Conservation (phyloP, 495 filamentous ascomycete species). For the Aspergillus haitiensis region DNA sequence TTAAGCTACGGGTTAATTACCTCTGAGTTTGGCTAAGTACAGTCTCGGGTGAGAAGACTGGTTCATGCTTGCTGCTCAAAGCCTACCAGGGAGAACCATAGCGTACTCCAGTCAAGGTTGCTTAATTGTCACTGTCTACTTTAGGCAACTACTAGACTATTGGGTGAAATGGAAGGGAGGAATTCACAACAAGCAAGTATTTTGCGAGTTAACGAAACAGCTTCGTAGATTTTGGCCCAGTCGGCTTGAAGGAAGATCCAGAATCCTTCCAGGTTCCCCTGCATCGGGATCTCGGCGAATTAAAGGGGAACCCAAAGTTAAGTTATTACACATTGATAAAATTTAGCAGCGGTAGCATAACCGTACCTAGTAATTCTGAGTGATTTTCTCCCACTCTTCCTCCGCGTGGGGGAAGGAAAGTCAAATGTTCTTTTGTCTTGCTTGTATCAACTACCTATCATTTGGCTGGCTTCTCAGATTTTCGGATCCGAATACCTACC, state of each 20-base stretch:
- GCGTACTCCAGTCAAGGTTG: not conserved
- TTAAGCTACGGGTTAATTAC: no score
- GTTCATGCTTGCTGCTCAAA: not conserved
- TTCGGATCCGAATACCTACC: not conserved
- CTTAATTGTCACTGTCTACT: not conserved
- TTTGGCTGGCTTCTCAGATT: no score
- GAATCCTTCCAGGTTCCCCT: conserved; percentile 11
- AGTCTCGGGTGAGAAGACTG: no score
- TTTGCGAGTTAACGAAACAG: not conserved
- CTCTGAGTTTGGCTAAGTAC: no score
- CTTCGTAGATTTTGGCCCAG: conserved; percentile 9
- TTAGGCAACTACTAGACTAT: not conserved
- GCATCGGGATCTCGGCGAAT: conserved; percentile 18
- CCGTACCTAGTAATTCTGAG: not conserved
- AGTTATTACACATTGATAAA: conserved; percentile 1
- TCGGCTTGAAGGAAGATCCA: conserved; percentile 9
- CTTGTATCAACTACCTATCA: not conserved
- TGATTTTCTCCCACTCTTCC: not conserved
- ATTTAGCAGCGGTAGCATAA: not conserved
- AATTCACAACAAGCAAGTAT: no score
- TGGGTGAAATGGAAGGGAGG: not conserved
- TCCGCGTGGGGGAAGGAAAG: not conserved
- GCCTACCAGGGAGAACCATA: not conserved
- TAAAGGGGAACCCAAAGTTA: conserved; percentile 13
- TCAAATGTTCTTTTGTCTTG: not conserved